Conservation (phyloP, 2,329 filamentous ascomycete genomes). For the Metarhizium album region DNA sequence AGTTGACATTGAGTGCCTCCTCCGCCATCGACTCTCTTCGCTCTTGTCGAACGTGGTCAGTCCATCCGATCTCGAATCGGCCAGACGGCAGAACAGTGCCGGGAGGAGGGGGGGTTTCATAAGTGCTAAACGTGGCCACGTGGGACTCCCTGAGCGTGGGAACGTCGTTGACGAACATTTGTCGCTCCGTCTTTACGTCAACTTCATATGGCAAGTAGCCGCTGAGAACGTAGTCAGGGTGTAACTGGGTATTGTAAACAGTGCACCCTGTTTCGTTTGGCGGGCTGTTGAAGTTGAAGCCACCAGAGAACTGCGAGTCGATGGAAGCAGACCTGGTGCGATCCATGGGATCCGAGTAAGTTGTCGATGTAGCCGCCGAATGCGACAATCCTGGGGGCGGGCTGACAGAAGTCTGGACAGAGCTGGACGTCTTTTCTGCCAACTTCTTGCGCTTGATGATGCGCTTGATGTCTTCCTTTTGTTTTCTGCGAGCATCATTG, state of each 20-base stretch:
- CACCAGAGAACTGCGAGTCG: slow-evolving; percentile 65
- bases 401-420: slow-evolving; percentile 44
- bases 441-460: slow-evolving; percentile 97
- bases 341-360: slow-evolving; percentile 63
- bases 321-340: slow-evolving; percentile 67
- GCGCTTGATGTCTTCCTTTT: slow-evolving; percentile 94
- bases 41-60: slow-evolving; percentile 23
- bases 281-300: slow-evolving; percentile 62
- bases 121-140: slow-evolving; percentile 88
- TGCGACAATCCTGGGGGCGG: slow-evolving; percentile 72
- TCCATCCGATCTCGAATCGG: slow-evolving; percentile 54
- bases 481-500: slow-evolving; percentile 69
- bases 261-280: slow-evolving; percentile 44
- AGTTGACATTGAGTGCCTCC: slow-evolving; percentile 61
- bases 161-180: slow-evolving; percentile 87
- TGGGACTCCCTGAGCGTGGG: slow-evolving; percentile 78
- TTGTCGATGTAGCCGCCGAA: slow-evolving; percentile 71
- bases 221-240: slow-evolving; percentile 45
- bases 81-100: slow-evolving; percentile 56
- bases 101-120: slow-evolving; percentile 63
- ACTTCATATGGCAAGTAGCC: slow-evolving; percentile 77
- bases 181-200: slow-evolving; percentile 89
- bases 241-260: slow-evolving; percentile 53
- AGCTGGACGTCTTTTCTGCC: slow-evolving; percentile 65
- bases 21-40: slow-evolving; percentile 54